These are phyloP conservation scores for Lippia alba DNA, from an alignment of 305 asterid genomes.

Conservation along the genomic window DNA sequence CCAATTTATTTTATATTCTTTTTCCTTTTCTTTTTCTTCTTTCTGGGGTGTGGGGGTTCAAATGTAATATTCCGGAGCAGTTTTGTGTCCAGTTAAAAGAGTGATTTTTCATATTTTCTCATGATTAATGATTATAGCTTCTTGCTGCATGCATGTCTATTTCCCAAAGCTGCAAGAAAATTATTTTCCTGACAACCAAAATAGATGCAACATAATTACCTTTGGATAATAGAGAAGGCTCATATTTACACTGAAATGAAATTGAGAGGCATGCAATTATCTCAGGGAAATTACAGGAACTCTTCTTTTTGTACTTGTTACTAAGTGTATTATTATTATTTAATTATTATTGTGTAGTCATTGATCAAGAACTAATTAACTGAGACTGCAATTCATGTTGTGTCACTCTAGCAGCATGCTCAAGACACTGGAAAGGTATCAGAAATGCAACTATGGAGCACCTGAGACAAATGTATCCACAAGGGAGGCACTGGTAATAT, in stretches of 20 bases:
- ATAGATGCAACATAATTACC: slow-evolving; percentile 35
- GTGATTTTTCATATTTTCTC: slow-evolving; percentile 14
- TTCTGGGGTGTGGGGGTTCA: neutral
- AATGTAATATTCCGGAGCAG: slow-evolving; percentile 4
- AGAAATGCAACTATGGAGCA: slow-evolving; percentile 97
- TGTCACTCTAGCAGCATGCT: slow-evolving; percentile 77
- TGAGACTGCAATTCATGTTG: slow-evolving; percentile 15
- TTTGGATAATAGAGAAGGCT: slow-evolving; percentile 26
- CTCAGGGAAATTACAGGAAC: slow-evolving; percentile 4
- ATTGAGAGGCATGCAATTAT: slow-evolving; percentile 26
- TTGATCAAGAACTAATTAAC: slow-evolving; percentile 10
- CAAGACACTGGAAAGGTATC: slow-evolving; percentile 93
- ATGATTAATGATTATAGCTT: slow-evolving; percentile 26
- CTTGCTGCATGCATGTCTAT: neutral
- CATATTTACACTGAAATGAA: slow-evolving; percentile 3
- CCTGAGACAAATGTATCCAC: slow-evolving; percentile 90
- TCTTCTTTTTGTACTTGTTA: slow-evolving; percentile 24
- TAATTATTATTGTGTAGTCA: neutral
- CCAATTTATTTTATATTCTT: neutral
- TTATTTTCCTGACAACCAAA: slow-evolving; percentile 36
- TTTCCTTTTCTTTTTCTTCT: neutral
- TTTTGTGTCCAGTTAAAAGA: slow-evolving; percentile 37
- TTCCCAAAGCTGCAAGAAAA: slow-evolving; percentile 29
- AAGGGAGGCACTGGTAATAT: slow-evolving; percentile 91
- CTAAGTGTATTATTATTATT: neutral